Conservation (phyloP, 805 yeast genomes). For the Lachancea mirantina region DNA sequence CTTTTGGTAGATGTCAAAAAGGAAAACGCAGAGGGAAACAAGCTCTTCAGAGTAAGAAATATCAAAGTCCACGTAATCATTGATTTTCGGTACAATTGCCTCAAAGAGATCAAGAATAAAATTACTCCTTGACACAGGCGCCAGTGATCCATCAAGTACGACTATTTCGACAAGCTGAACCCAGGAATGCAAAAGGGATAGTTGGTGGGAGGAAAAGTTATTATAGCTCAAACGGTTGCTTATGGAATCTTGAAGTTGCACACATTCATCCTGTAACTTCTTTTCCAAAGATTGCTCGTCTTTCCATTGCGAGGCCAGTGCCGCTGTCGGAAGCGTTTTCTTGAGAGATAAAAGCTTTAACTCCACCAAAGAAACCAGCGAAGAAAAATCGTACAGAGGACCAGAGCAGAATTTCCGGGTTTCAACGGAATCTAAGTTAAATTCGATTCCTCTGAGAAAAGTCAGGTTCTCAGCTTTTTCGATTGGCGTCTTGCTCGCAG, state of each 20-base stretch:
- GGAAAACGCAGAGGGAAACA: slow-evolving; percentile 64
- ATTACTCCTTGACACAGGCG: slow-evolving; percentile 40
- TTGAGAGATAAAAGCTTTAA: slow-evolving; percentile 16
- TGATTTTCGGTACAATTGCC: slow-evolving; percentile 64
- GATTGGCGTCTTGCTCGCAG: slow-evolving; percentile 35
- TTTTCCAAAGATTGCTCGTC: slow-evolving; percentile 16
- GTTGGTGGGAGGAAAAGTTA: slow-evolving; percentile 45
- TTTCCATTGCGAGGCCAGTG: slow-evolving; percentile 9
- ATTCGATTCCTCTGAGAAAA: slow-evolving; percentile 33
- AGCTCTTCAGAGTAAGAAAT: slow-evolving; percentile 65
- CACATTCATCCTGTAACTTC: slow-evolving; percentile 17
- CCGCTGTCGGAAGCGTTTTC: slow-evolving; percentile 2
- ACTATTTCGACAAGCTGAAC: slow-evolving; percentile 68
- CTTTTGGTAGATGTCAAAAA: slow-evolving; percentile 56
- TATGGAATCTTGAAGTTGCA: slow-evolving; percentile 31
- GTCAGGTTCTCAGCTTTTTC: slow-evolving; percentile 16
- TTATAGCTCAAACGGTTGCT: slow-evolving; percentile 41
- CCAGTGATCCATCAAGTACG: slow-evolving; percentile 53
- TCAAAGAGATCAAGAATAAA: slow-evolving; percentile 76
- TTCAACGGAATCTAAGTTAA: slow-evolving; percentile 37
- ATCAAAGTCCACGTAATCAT: slow-evolving; percentile 63
- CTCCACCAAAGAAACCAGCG: slow-evolving; percentile 33
- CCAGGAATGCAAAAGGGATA: slow-evolving; percentile 74
- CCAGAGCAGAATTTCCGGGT: slow-evolving; percentile 23
- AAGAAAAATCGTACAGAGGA: slow-evolving; percentile 37